phyloP scores from a whole-genome alignment of 441 rosid genomes.

The Bruguiera hainesii region DNA sequence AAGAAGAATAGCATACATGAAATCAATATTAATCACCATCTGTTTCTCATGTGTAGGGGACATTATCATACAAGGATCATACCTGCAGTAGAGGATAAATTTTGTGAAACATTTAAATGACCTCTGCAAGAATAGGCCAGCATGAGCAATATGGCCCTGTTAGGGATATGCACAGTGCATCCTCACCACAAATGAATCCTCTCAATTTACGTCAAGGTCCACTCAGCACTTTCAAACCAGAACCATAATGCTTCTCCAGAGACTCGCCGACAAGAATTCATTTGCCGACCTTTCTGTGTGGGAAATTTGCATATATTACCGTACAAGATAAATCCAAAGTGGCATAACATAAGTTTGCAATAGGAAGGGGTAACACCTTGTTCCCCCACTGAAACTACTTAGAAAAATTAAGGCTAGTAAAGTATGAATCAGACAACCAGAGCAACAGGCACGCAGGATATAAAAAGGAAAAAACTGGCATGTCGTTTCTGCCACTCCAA shows the following conservation, averaged over 20 bases:
- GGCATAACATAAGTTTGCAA: not conserved
- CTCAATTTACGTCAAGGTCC: not conserved
- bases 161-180: slow-evolving; percentile 71
- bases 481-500: slow-evolving; percentile 51
- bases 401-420: slow-evolving; percentile 1
- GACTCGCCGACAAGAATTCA: slow-evolving; percentile 36
- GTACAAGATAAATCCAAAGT: not conserved
- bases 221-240: slow-evolving; percentile 9
- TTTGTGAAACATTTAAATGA: slow-evolving; percentile 78
- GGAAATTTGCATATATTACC: slow-evolving; percentile 18
- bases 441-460: not conserved
- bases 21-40: not conserved
- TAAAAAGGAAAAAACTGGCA: slow-evolving; percentile 29
- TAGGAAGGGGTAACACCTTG: slow-evolving; percentile 2
- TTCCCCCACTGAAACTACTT: not conserved
- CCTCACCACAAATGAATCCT: slow-evolving; percentile 75
- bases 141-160: slow-evolving; percentile 67
- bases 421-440: not conserved
- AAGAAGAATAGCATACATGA: not conserved
- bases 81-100: slow-evolving; percentile 86
- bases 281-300: slow-evolving; percentile 49
- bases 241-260: slow-evolving; percentile 33
- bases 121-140: slow-evolving; percentile 85
- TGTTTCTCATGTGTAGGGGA: not conserved
- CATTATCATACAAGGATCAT: slow-evolving; percentile 10